A percentile compares a stretch with the other conserved stretches of the same genome.
Conservation (phyloP, 2,329 filamentous ascomycete species). For the Sordariomycetes sp. region DNA sequence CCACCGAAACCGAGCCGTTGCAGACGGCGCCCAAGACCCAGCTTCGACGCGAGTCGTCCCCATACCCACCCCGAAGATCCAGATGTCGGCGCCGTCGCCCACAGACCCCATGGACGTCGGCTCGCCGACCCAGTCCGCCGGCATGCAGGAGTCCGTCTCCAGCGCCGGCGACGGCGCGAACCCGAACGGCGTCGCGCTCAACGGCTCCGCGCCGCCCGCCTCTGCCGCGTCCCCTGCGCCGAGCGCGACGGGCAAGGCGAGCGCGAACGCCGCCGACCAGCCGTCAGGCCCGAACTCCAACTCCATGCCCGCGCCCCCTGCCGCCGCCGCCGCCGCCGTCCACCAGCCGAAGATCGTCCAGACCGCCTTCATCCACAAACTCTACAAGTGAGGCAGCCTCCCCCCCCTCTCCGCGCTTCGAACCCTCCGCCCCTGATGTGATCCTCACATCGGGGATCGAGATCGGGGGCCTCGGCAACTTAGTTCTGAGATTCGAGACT, state of each 20-base stretch:
- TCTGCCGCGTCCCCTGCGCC: slow-evolving; percentile 11
- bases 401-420: not conserved
- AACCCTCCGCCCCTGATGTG: not conserved
- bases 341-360: slow-evolving; percentile 97
- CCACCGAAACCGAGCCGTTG: slow-evolving; percentile 7
- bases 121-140: slow-evolving; percentile 36
- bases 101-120: slow-evolving; percentile 53
- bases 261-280: slow-evolving; percentile 4
- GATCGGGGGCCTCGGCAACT: not conserved
- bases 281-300: slow-evolving; percentile 16
- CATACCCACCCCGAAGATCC: slow-evolving; percentile 44
- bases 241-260: slow-evolving; percentile 10
- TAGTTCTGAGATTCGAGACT: not conserved
- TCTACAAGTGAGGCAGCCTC: slow-evolving; percentile 64
- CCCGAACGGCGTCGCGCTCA: slow-evolving; percentile 20
- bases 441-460: not conserved
- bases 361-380: slow-evolving; percentile 97
- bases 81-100: slow-evolving; percentile 46
- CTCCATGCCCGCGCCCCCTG: slow-evolving; percentile 38
- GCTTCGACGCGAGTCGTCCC: slow-evolving; percentile 28
- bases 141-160: slow-evolving; percentile 10
- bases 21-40: slow-evolving; percentile 6
- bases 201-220: slow-evolving; percentile 10
- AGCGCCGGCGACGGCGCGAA: slow-evolving; percentile 33
- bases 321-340: slow-evolving; percentile 59